These are phyloP conservation scores for Neoscytalidium dimidiatum DNA, from an alignment of 2,329 filamentous ascomycete genomes.

Conservation along the genomic window DNA sequence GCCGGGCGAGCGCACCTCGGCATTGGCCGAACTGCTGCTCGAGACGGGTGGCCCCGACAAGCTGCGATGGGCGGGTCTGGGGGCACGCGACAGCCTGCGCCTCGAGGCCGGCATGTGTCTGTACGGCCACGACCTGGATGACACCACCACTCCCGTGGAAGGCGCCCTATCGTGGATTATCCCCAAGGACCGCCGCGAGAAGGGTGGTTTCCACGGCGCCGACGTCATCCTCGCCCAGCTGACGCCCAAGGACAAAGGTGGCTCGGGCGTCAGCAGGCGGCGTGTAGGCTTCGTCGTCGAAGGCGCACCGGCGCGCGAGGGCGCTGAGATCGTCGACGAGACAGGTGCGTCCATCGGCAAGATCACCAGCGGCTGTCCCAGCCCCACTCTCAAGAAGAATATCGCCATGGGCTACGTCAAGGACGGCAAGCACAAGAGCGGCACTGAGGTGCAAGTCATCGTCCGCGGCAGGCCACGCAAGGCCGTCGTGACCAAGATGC, in stretches of 20 bases:
- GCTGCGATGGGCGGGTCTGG: constrained; percentile 81
- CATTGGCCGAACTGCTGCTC: constrained; percentile 71
- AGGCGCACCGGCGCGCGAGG: constrained; percentile 87
- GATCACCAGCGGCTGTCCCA: constrained; percentile 88
- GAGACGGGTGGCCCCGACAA: constrained; percentile 58
- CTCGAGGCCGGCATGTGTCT: constrained; percentile 98
- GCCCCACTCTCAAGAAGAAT: constrained; percentile 82
- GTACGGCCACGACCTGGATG: constrained; percentile 97
- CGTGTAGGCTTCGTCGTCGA: constrained; percentile 81
- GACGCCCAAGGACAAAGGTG: constrained; percentile 71
- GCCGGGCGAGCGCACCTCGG: constrained; percentile 63
- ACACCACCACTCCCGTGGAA: constrained; percentile 69
- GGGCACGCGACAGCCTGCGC: constrained; percentile 86
- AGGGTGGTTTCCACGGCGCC: constrained; percentile 81
- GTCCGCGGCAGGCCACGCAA: constrained; percentile 76
- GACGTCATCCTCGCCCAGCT: constrained; percentile 77
- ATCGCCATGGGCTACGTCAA: constrained; percentile 95
- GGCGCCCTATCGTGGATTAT: constrained; percentile 78
- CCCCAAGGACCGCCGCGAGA: constrained; percentile 70
- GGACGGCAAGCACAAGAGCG: constrained; percentile 78
- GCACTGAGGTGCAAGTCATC: constrained; percentile 76
- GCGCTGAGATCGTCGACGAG: constrained; percentile 70
- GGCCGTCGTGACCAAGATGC: constrained; percentile 83
- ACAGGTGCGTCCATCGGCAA: constrained; percentile 70
- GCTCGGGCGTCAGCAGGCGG: constrained; percentile 67